These are phyloP conservation scores for Schizonepeta tenuifolia DNA, from an alignment of 257 asterid species.

Conservation along the genomic window DNA sequence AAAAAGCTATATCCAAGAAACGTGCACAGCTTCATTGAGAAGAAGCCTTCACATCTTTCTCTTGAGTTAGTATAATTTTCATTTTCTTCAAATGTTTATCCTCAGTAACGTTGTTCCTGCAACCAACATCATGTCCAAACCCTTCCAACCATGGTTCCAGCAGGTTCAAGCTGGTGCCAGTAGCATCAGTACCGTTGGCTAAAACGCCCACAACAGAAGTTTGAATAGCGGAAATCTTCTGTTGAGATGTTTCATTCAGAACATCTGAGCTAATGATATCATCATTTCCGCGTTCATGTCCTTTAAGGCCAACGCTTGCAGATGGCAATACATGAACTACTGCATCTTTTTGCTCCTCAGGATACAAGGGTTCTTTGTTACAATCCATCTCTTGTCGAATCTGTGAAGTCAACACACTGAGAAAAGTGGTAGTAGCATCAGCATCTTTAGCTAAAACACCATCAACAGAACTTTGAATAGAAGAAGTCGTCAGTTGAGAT, in stretches of 20 bases:
- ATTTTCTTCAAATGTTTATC: slow-evolving; percentile 14
- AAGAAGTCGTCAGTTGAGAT: slow-evolving; percentile 19
- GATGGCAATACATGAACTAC: slow-evolving; percentile 31
- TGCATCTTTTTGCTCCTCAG: slow-evolving; percentile 30
- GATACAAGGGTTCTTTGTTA: slow-evolving; percentile 28
- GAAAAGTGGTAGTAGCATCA: slow-evolving; percentile 21
- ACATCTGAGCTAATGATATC: slow-evolving; percentile 21
- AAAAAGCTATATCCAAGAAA: slow-evolving; percentile 10
- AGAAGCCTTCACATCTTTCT: slow-evolving; percentile 24
- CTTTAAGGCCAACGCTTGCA: slow-evolving; percentile 22
- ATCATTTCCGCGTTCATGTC: slow-evolving; percentile 4
- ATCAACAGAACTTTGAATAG: slow-evolving; percentile 25
- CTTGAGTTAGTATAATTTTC: slow-evolving; percentile 28
- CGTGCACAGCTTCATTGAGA: slow-evolving; percentile 28
- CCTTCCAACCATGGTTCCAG: slow-evolving; percentile 34
- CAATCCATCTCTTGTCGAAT: slow-evolving; percentile 11
- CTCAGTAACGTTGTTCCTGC: slow-evolving; percentile 14
- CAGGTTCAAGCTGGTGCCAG: slow-evolving; percentile 29
- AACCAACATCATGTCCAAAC: slow-evolving; percentile 23
- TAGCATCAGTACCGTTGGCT: slow-evolving; percentile 29
- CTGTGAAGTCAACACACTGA: slow-evolving; percentile 17
- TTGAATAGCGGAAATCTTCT: slow-evolving; percentile 19
- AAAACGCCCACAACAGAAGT: slow-evolving; percentile 27
- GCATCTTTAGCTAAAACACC: slow-evolving; percentile 29
- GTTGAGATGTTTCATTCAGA: slow-evolving; percentile 26